phyloP scores from a whole-genome alignment of 2,329 filamentous ascomycete species.

The Botrytis porri region DNA sequence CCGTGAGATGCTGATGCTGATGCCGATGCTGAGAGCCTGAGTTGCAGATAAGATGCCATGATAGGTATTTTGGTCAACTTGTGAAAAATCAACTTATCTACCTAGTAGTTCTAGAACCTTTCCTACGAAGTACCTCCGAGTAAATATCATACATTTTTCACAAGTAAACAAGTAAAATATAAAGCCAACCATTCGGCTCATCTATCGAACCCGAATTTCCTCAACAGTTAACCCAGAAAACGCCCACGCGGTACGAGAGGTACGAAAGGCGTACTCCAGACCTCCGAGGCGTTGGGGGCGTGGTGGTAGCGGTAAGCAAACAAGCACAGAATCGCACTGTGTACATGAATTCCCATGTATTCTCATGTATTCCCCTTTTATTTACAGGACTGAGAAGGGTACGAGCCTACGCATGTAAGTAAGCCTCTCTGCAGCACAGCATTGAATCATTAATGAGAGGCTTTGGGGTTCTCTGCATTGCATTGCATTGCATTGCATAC shows the following conservation, averaged over 20 bases:
- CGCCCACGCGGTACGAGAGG: background rate
- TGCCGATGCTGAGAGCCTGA: background rate
- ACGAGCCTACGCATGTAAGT: background rate
- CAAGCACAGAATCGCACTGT: background rate
- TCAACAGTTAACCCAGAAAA: background rate
- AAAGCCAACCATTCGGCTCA: background rate
- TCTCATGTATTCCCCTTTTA: background rate
- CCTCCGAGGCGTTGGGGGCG: background rate
- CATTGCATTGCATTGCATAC: too few species aligned
- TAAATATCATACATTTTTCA: background rate
- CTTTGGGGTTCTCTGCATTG: background rate
- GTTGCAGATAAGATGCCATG: background rate
- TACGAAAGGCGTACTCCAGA: background rate
- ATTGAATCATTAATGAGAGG: background rate
- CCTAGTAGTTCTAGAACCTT: background rate
- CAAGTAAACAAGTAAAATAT: background rate
- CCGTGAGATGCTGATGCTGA: background rate
- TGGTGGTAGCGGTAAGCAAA: background rate
- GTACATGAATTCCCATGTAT: background rate
- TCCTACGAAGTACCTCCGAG: background rate
- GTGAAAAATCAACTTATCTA: background rate
- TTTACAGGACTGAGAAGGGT: background rate
- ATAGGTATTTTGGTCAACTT: background rate
- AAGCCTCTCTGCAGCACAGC: background rate
- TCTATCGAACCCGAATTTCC: background rate